phyloP scores from a whole-genome alignment of 2,329 filamentous ascomycete species.

The Davidsoniella eucalypti region DNA sequence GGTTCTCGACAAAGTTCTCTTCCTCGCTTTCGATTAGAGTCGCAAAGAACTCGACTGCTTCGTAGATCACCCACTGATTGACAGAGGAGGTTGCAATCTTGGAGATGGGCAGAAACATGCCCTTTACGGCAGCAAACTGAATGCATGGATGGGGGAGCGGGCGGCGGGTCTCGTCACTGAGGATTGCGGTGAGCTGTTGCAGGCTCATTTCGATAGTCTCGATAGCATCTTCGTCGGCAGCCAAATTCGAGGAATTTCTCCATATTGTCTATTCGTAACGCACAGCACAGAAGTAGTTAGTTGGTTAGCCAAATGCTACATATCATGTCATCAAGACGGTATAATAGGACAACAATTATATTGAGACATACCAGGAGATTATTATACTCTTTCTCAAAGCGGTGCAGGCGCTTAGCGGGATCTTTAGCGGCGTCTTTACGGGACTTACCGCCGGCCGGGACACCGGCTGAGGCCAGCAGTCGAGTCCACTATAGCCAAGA shows the following conservation, averaged over 20 bases:
- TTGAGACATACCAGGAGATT: constrained; percentile 36
- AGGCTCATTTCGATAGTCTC: constrained; percentile 46
- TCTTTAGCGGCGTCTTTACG: constrained; percentile 45
- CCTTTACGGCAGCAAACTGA: constrained; percentile 65
- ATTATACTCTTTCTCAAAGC: constrained; percentile 50
- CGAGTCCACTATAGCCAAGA: constrained; percentile 41
- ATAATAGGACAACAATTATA: not conserved
- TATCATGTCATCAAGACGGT: no score
- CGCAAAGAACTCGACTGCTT: constrained; percentile 73
- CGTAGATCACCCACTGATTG: constrained; percentile 71
- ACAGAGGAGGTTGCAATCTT: constrained; percentile 76
- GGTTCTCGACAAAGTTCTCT: constrained; percentile 81
- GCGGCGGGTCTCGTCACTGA: constrained; percentile 77
- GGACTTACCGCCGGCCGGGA: constrained; percentile 34
- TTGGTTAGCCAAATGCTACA: not conserved
- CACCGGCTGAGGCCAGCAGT: constrained; percentile 44
- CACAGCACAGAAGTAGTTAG: constrained; percentile 2
- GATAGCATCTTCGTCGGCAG: constrained; percentile 42
- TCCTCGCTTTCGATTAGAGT: constrained; percentile 92
- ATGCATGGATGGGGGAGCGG: constrained; percentile 86
- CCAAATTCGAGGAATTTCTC: constrained; percentile 44
- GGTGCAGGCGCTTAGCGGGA: constrained; percentile 45
- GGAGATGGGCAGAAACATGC: constrained; percentile 77
- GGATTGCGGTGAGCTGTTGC: constrained; percentile 50
- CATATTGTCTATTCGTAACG: constrained; percentile 26